Evolutionary conservation across 2,329 filamentous ascomycete genomes (phyloP), one percentile per base, ranked within the genome.

Genomic region (Lasiodiplodia theobromae): DNA sequence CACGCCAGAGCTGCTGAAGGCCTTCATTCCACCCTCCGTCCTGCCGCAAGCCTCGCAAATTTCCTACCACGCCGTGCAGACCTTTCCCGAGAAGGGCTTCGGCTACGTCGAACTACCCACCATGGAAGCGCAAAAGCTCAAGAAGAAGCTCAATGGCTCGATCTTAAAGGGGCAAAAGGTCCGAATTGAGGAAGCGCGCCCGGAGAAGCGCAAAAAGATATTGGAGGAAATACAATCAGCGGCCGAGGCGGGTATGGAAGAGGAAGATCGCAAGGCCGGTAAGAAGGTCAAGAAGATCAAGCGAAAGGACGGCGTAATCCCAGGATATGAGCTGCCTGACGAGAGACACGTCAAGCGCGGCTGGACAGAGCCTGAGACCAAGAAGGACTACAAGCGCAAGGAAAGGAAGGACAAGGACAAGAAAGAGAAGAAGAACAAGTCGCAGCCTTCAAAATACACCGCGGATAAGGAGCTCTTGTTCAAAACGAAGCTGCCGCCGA

Each of bases 1-100:
- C 73, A 93, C 90, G 74, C 84, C 91, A 49, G 88, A 91, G 8
- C 87, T 98, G 21, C 84, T 96, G 68, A 86, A 87, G 68, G 84
- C 91, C 60, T 87, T 96, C 69, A 80, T 99, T 58, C 89, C 92
- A 25, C 84, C 90, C 0, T 86, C 90, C 0, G 77, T 92, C 16
- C 87, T 89, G 44, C 84, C 88, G 16, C 83, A 84, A 56, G 93
- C 92, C 23, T 88, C 89, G 70, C 92, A 94, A 77, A 87, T 97
- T 65, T 97, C 94, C n/a, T 97, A 91, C 81, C 95, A 98, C 80
- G 84, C 85, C 5, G 82, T 97, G 72, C 88, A 93, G 76, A 94
- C 94, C 0, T 97, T 97, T 71, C 95, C 95, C 16, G 96, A 99
- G 72, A 91, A 89, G 77, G 90, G 88, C 66, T 99, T 93, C 88